These are phyloP conservation scores for Diversispora eburnea DNA, from an alignment of 192 early-diverging fungal genomes.

Conservation along the genomic window DNA sequence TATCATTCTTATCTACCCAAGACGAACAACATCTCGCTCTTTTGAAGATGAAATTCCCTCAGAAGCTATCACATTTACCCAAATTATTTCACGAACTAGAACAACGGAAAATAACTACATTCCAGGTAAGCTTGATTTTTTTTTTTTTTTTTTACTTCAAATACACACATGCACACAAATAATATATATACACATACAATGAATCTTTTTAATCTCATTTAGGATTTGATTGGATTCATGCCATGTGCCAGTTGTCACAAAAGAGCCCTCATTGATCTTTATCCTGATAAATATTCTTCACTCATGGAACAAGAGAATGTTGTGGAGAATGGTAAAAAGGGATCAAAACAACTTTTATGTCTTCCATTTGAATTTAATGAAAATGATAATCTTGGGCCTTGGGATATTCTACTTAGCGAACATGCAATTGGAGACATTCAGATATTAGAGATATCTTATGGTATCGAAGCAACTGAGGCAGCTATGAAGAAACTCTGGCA, in stretches of 20 bases:
- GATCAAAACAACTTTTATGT: background rate
- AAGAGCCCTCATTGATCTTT: slow-evolving; percentile 1
- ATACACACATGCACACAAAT: background rate
- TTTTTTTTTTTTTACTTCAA: background rate
- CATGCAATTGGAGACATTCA: slow-evolving; percentile 11
- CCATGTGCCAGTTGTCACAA: slow-evolving; percentile 8
- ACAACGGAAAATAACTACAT: slow-evolving; percentile 14
- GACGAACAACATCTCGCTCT: background rate
- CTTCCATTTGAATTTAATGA: slow-evolving; percentile 27
- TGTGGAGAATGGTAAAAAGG: background rate
- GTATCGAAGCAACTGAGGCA: background rate
- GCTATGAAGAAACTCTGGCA: slow-evolving; percentile 13
- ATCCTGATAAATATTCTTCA: slow-evolving; percentile 10
- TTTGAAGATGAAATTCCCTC: background rate
- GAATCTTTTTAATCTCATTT: background rate
- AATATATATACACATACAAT: background rate
- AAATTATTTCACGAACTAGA: background rate
- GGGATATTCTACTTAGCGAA: slow-evolving; percentile 23
- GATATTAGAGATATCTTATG: background rate
- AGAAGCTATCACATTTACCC: background rate
- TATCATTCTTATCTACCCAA: background rate
- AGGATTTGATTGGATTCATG: slow-evolving; percentile 5
- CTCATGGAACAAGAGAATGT: background rate
- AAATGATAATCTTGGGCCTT: slow-evolving; percentile 6
- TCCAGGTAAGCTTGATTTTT: background rate